Evolutionary conservation across 2,329 filamentous ascomycete genomes (phyloP), one percentile per base, ranked within the genome.

Genomic region (Waltergamsia citrina): DNA sequence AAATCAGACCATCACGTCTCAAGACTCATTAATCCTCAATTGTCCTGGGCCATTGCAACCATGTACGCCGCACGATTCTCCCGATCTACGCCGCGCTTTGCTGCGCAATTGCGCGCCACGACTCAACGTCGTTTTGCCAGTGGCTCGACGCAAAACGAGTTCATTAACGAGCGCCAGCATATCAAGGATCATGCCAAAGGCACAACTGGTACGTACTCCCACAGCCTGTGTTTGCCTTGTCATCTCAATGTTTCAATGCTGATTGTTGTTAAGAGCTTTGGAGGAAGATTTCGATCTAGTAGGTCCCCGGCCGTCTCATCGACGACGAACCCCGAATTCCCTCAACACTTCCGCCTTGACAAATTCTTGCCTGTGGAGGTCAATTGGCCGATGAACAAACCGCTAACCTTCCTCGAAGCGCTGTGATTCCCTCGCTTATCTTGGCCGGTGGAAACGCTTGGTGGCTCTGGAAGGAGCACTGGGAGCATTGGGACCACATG

Each of bases 241-340:
- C 31, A 34, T 12, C 10, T n/a, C n/a, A n/a, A n/a, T n/a, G n/a
- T n/a, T n/a, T n/a, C n/a, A 10, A n/a, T n/a, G n/a, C n/a, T n/a
- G 14, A 8, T 32, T 15, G 25, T 15, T 9, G 6, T 28, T 36
- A 56, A 94, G 90, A 86, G 53, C 78, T 94, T 53, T 98, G 92
- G 92, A 80, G 77, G 64, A 96, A 93, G 74, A 81, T 96, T 52
- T 92, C 86, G 45, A 72, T 95, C 71, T 96, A 85, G 88, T 95
- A 85, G 65, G 84, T 67, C 46, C 35, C 44, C 31, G 21, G 17
- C 21, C 31, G 31, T 18, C 12, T 9, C 11, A 6, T 25, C n/a
- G 20, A 8, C 30, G 2, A 14, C 17, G 8, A 9, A 37, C 7
- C 4, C 26, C 42, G 29, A 44, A 23, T 16, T 29, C 14, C 28